These are phyloP conservation scores for Teratosphaeria nubilosa DNA, from an alignment of 2,329 filamentous ascomycete species.

Conservation along the genomic window DNA sequence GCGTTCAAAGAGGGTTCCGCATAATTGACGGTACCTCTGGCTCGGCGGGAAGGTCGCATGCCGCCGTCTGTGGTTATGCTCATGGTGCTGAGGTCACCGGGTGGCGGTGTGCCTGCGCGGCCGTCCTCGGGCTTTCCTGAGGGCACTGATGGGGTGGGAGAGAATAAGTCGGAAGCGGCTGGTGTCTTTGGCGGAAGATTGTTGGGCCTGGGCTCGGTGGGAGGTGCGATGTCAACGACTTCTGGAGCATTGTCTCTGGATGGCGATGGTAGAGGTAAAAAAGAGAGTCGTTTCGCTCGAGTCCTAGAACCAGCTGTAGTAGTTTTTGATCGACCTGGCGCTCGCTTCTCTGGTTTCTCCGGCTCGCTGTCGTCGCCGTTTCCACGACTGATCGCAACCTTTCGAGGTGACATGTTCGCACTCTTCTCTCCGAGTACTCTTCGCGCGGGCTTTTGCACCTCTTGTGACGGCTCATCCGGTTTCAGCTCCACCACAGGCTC, in stretches of 20 bases:
- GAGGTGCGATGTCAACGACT: conserved; percentile 13
- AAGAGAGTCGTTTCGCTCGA: conserved; percentile 7
- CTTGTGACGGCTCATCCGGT: neutral
- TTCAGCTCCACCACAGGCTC: neutral
- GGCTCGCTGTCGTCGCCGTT: conserved; percentile 9
- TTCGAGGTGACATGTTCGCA: conserved; percentile 27
- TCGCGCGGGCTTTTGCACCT: conserved; percentile 10
- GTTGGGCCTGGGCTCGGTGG: conserved; percentile 2
- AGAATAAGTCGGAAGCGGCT: conserved; percentile 28
- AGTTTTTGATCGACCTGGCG: conserved; percentile 4
- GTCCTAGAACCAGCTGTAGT: neutral
- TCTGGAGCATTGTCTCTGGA: conserved; percentile 4
- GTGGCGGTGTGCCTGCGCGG: conserved; percentile 33
- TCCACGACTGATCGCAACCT: conserved; percentile 5
- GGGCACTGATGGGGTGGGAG: conserved; percentile 34
- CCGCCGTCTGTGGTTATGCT: conserved; percentile 24
- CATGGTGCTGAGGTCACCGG: conserved; percentile 26
- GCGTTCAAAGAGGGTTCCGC: conserved; percentile 38
- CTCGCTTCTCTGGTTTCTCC: conserved; percentile 8
- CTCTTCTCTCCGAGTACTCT: conserved; percentile 34
- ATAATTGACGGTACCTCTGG: conserved; percentile 38
- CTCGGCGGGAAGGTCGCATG: conserved; percentile 34
- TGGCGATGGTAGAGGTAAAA: conserved; percentile 12
- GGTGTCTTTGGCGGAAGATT: conserved; percentile 20
- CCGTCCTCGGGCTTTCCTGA: conserved; percentile 19